Evolutionary conservation across 2,329 filamentous ascomycete genomes (phyloP), one percentile per base, ranked within the genome.

Genomic region (Aspergillus intermedius): DNA sequence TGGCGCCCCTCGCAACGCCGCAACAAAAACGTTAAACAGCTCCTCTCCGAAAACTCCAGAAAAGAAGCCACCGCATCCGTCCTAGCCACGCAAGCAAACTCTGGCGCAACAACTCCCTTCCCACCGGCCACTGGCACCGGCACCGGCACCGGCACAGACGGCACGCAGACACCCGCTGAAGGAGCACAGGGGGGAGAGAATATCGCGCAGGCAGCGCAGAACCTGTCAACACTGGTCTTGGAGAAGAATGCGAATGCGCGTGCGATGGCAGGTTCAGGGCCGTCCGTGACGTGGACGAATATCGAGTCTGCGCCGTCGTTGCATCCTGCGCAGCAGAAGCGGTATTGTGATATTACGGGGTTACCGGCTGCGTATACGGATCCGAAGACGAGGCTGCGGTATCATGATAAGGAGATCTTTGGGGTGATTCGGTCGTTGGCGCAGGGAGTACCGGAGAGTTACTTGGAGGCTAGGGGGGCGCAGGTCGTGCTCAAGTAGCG

Each of bases 11-110:
- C 91, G 57, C 86, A 91, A 70, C 90, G 93, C 45, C 88, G 93
- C 70, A 98, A 98, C 81, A 98, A 98, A 77, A 97, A 95, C 70
- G 85, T 97, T 71, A 97, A 97, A 72, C 88, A 95, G 60, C 93
- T 98, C 54, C 79, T 98, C 52, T 87, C 89, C 51, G 93, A 98
- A 62, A 88, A 87, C 10, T 82, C 87, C 19, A 86, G 89, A 59
- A 88, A 87, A 64, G 91, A 97, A 74, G 88, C 89, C n/a, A 30
- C 25, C 10, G 37, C 37, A 4, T 95, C 90, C 3, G 79, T 88
- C 32, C 77, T 91, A 63, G 88, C 86, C 13, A 95, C 88, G 0
- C 86, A 88, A 65, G 85, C 86, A 63, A 87, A 88, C 66, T 91
- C 86, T 63, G 90, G 90, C 56, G 78, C 82, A 46, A 88, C 80